These are phyloP conservation scores for Aureobasidium sp. DNA, from an alignment of 2,329 filamentous ascomycete genomes.

Conservation along the genomic window DNA sequence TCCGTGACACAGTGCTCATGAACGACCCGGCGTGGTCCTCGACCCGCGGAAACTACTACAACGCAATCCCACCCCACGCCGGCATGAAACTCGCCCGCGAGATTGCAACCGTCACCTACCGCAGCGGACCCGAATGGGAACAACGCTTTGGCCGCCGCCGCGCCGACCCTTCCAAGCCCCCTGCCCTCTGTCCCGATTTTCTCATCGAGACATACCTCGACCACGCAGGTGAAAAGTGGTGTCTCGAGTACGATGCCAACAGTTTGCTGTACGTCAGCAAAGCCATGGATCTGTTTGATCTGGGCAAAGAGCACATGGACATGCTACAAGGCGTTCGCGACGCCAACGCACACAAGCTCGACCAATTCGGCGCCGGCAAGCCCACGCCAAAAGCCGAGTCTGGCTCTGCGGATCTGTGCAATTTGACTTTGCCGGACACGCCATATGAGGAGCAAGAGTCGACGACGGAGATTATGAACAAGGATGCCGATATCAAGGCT, in stretches of 20 bases:
- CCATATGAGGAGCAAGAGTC: slow-evolving; percentile 82
- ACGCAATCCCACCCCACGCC: slow-evolving; percentile 77
- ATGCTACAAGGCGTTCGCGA: slow-evolving; percentile 56
- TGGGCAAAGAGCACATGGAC: slow-evolving; percentile 64
- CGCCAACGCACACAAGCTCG: slow-evolving; percentile 53
- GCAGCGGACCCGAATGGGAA: slow-evolving; percentile 96
- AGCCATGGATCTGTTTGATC: slow-evolving; percentile 96
- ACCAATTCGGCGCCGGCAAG: slow-evolving; percentile 36
- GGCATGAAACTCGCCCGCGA: slow-evolving; percentile 98
- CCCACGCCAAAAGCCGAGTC: slow-evolving; percentile 21
- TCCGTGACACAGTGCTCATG: slow-evolving; percentile 63
- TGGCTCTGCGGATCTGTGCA: slow-evolving; percentile 53
- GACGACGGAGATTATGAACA: slow-evolving; percentile 33
- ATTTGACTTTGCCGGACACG: slow-evolving; percentile 69
- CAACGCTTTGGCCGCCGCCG: slow-evolving; percentile 81
- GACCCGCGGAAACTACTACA: slow-evolving; percentile 82
- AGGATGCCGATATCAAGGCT: slow-evolving; percentile 24
- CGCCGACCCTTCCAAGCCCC: slow-evolving; percentile 77
- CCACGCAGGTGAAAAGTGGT: slow-evolving; percentile 97
- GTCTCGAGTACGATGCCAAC: slow-evolving; percentile 91
- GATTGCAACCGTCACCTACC: slow-evolving; percentile 95
- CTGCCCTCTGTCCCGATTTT: slow-evolving; percentile 94
- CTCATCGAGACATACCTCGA: slow-evolving; percentile 97
- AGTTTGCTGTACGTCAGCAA: slow-evolving; percentile 94
- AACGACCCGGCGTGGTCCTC: slow-evolving; percentile 87